A percentile compares a stretch with the other conserved stretches of the same genome.
Conservation (phyloP, 495 filamentous ascomycete species). For the Xylaria venustula region DNA sequence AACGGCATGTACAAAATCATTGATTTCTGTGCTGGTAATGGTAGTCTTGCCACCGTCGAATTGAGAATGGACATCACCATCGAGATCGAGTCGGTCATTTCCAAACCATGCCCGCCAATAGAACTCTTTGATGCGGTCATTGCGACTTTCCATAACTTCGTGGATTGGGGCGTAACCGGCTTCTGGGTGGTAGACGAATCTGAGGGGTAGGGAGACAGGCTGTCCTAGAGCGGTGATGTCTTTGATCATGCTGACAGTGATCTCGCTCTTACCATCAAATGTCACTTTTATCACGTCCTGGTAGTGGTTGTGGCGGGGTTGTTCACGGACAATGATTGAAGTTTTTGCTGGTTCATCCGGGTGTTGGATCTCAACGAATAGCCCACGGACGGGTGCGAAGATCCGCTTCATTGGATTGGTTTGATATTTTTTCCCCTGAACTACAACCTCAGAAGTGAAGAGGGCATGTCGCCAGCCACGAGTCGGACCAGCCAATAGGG, state of each 20-base stretch:
- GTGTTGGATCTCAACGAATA: slow-evolving; percentile 83
- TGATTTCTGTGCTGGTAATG: slow-evolving; percentile 88
- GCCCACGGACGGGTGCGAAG: slow-evolving; percentile 77
- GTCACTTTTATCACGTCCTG: slow-evolving; percentile 84
- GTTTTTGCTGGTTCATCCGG: slow-evolving; percentile 78
- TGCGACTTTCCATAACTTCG: slow-evolving; percentile 91
- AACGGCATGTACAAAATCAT: slow-evolving; percentile 97
- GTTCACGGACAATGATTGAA: slow-evolving; percentile 71
- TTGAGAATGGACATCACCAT: slow-evolving; percentile 75
- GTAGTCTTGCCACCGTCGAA: slow-evolving; percentile 86
- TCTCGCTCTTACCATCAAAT: slow-evolving; percentile 70
- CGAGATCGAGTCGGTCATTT: slow-evolving; percentile 77
- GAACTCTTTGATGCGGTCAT: slow-evolving; percentile 96
- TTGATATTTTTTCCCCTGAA: slow-evolving; percentile 95
- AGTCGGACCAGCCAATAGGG: slow-evolving; percentile 78
- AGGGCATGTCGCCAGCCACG: slow-evolving; percentile 95
- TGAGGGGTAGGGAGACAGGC: slow-evolving; percentile 74
- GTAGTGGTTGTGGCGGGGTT: slow-evolving; percentile 59
- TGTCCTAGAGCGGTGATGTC: slow-evolving; percentile 79
- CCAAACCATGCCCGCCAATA: slow-evolving; percentile 98
- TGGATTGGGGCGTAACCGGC: slow-evolving; percentile 92
- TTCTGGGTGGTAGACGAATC: slow-evolving; percentile 90
- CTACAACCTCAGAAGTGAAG: slow-evolving; percentile 91
- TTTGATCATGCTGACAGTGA: slow-evolving; percentile 82
- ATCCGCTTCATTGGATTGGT: slow-evolving; percentile 92